Evolutionary conservation across 2,329 filamentous ascomycete genomes (phyloP).

Genomic region (Macrophomina pseudophaseolina): DNA sequence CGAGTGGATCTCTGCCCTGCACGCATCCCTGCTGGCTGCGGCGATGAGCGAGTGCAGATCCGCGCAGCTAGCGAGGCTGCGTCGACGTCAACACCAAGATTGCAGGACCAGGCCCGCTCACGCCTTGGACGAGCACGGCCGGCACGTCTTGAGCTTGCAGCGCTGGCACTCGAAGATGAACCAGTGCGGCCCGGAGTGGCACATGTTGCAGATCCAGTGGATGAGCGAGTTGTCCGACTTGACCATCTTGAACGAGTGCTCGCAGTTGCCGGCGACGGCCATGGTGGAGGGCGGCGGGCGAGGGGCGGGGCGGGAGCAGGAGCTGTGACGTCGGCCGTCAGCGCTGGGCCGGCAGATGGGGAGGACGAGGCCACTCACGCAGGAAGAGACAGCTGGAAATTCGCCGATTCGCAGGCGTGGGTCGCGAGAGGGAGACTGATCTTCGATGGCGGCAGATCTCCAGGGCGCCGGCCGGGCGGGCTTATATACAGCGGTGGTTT

Average conservation of each 20-base stretch:
- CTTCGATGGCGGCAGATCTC: slow-evolving; percentile 24
- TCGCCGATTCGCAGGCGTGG: slow-evolving; percentile 20
- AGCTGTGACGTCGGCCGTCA: slow-evolving; percentile 17
- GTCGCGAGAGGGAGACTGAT: slow-evolving; percentile 17
- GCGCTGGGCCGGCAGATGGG: background rate
- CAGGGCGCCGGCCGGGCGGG: slow-evolving; percentile 15
- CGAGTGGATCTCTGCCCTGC: slow-evolving; percentile 18
- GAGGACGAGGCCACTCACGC: background rate
- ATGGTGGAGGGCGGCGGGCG: slow-evolving; percentile 38
- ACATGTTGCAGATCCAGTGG: slow-evolving; percentile 59
- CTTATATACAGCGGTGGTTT: slow-evolving; percentile 6
- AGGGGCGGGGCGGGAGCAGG: background rate
- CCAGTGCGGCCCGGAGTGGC: slow-evolving; percentile 57
- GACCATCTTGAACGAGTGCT: slow-evolving; percentile 57
- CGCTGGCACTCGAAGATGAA: slow-evolving; percentile 57
- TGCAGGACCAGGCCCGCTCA: slow-evolving; percentile 32
- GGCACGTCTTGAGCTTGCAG: slow-evolving; percentile 58
- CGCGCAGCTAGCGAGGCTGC: slow-evolving; percentile 17
- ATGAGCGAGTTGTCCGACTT: slow-evolving; percentile 58
- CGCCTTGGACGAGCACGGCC: slow-evolving; percentile 52
- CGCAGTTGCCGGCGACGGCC: slow-evolving; percentile 55
- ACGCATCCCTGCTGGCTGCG: slow-evolving; percentile 19
- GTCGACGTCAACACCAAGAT: slow-evolving; percentile 26
- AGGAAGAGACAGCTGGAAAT: background rate
- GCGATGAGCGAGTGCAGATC: slow-evolving; percentile 25